phyloP scores from a whole-genome alignment of 2,329 filamentous ascomycete species.

The Cercospora sojina region DNA sequence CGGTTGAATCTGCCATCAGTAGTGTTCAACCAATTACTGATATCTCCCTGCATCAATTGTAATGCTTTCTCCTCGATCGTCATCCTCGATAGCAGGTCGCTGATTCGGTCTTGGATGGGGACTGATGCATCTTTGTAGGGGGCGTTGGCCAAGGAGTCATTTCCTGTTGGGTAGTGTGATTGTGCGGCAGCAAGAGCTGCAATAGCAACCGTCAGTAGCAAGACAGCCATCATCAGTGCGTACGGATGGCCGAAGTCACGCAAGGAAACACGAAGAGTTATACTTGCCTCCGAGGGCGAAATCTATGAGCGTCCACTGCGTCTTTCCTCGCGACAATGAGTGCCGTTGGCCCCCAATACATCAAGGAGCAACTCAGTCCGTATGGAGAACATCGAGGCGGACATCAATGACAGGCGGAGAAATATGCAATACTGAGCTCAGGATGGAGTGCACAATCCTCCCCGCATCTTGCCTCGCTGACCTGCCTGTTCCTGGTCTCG shows the following conservation, averaged over 20 bases:
- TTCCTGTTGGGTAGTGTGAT: constrained; percentile 12
- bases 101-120: constrained; percentile 62
- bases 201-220: constrained; percentile 1
- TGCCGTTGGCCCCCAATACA: constrained; percentile 3
- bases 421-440: constrained; percentile 12
- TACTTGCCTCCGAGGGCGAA: neutral
- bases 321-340: constrained; percentile 4
- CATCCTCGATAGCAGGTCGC: constrained; percentile 70
- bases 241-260: neutral
- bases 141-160: constrained; percentile 39
- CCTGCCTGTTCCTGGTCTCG: constrained; percentile 17
- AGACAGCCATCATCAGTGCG: neutral
- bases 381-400: neutral
- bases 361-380: constrained; percentile 9
- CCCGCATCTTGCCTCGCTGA: constrained; percentile 17
- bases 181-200: constrained; percentile 4
- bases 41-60: constrained; percentile 63
- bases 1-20: constrained; percentile 66
- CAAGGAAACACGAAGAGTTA: neutral
- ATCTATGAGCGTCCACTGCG: neutral
- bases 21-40: constrained; percentile 72
- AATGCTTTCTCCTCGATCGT: constrained; percentile 71
- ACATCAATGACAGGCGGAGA: constrained; percentile 13
- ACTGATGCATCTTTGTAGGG: constrained; percentile 57
- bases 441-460: neutral